phyloP scores from a whole-genome alignment of 441 rosid genomes.

The Iberis amara region DNA sequence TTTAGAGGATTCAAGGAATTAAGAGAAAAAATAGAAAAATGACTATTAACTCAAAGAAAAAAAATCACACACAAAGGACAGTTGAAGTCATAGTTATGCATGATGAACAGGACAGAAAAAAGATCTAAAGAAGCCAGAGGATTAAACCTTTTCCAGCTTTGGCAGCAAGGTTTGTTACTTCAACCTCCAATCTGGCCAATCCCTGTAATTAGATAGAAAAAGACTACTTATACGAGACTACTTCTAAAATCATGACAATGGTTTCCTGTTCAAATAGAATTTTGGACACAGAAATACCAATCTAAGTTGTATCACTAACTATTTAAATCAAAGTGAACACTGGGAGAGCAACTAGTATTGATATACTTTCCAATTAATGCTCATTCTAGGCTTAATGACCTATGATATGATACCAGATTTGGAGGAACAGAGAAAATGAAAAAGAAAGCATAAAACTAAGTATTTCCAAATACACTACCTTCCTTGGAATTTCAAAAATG shows the following conservation, averaged over 20 bases:
- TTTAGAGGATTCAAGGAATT: conserved; percentile 7
- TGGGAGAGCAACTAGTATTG: conserved; percentile 13
- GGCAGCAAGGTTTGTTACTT: conserved; percentile 97
- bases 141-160: conserved; percentile 97
- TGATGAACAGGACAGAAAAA: conserved; percentile 10
- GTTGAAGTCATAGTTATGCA: conserved; percentile 9
- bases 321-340: conserved; percentile 15
- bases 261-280: conserved; percentile 11
- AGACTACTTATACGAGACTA: conserved; percentile 5
- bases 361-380: conserved; percentile 11
- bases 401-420: not conserved
- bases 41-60: conserved; percentile 12
- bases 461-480: conserved; percentile 40
- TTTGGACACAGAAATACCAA: conserved; percentile 3
- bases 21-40: conserved; percentile 2
- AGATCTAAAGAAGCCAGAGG: conserved; percentile 20
- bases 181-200: conserved; percentile 84
- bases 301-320: conserved; percentile 13
- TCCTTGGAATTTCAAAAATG: conserved; percentile 89
- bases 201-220: conserved; percentile 44
- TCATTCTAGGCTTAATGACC: conserved; percentile 13
- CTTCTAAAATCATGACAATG: conserved; percentile 15
- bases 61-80: conserved; percentile 9
- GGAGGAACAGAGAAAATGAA: conserved; percentile 14
- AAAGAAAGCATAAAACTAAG: conserved; percentile 14